Evolutionary conservation across 2,329 filamentous ascomycete species (phyloP).

Genomic region (Colletotrichum falcatum): DNA sequence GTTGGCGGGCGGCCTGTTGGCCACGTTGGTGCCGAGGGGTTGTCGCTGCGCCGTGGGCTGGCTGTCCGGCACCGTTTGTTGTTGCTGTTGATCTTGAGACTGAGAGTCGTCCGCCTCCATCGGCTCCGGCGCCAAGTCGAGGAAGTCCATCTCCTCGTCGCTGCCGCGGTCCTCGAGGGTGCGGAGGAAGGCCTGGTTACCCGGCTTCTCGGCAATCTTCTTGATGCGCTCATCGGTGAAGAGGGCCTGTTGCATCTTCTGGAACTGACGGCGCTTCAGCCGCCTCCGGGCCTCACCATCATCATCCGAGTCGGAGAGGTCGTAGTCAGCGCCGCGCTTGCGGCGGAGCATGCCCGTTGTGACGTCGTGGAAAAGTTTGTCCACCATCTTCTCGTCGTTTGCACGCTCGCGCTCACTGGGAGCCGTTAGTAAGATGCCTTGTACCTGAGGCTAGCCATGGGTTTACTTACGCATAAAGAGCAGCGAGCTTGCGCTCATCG

Average conservation of each 20-base stretch:
- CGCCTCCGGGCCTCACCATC: conserved; percentile 81
- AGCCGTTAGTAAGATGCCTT: conserved; percentile 23
- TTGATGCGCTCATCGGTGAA: conserved; percentile 90
- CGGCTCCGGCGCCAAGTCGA: conserved; percentile 60
- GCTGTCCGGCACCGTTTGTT: conserved; percentile 62
- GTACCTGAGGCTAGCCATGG: background rate
- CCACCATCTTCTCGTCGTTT: conserved; percentile 86
- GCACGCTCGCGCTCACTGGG: conserved; percentile 80
- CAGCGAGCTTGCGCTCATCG: conserved; percentile 85
- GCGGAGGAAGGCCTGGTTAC: conserved; percentile 89
- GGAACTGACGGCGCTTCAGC: conserved; percentile 88
- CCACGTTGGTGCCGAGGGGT: conserved; percentile 52
- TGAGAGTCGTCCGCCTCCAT: conserved; percentile 51
- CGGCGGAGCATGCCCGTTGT: conserved; percentile 88
- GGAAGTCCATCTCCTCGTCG: conserved; percentile 82
- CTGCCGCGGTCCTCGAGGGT: conserved; percentile 86
- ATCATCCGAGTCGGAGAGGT: conserved; percentile 92
- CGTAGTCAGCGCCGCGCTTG: conserved; percentile 84
- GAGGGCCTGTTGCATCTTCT: conserved; percentile 90
- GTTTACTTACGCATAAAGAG: conserved; percentile 87
- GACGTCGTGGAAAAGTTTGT: conserved; percentile 93
- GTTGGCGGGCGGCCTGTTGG: conserved; percentile 68
- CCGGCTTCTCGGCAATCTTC: conserved; percentile 89
- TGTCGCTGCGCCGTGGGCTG: conserved; percentile 55
- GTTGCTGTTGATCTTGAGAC: conserved; percentile 48